Evolutionary conservation across 2,329 filamentous ascomycete genomes (phyloP).

Genomic region (Colletotrichum sp.): DNA sequence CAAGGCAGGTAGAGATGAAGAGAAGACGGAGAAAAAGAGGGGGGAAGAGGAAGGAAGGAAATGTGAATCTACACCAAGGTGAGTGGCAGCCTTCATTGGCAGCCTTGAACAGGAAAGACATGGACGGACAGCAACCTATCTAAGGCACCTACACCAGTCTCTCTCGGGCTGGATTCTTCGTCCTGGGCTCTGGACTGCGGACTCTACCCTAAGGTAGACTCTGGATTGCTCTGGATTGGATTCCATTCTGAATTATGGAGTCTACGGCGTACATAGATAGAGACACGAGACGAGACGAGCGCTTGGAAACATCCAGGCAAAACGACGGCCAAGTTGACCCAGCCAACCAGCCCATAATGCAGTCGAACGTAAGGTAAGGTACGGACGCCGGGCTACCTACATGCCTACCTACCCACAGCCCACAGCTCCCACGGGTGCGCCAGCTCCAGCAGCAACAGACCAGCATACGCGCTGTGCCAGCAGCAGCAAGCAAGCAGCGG

Average conservation of each 20-base stretch:
- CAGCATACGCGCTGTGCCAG: neutral
- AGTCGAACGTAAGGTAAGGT: neutral
- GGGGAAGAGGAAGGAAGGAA: neutral
- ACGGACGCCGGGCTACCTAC: too few species aligned
- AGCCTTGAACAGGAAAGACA: neutral
- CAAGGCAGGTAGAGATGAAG: neutral
- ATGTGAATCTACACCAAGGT: neutral
- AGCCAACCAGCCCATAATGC: neutral
- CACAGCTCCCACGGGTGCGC: neutral
- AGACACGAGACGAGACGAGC: neutral
- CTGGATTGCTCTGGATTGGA: neutral
- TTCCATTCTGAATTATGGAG: neutral
- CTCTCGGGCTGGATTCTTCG: neutral
- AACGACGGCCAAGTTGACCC: neutral
- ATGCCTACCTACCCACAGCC: neutral
- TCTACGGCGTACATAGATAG: neutral
- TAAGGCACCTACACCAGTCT: neutral
- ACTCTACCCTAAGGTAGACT: neutral
- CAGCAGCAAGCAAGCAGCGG: neutral
- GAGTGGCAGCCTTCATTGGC: neutral
- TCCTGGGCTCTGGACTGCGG: neutral
- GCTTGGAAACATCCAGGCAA: neutral
- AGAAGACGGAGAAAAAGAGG: neutral
- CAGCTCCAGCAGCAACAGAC: neutral
- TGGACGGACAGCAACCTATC: neutral